A percentile compares a stretch with the other conserved stretches of the same genome.
Conservation (phyloP, 2,329 filamentous ascomycete species). For the Macroventuria anomochaeta region DNA sequence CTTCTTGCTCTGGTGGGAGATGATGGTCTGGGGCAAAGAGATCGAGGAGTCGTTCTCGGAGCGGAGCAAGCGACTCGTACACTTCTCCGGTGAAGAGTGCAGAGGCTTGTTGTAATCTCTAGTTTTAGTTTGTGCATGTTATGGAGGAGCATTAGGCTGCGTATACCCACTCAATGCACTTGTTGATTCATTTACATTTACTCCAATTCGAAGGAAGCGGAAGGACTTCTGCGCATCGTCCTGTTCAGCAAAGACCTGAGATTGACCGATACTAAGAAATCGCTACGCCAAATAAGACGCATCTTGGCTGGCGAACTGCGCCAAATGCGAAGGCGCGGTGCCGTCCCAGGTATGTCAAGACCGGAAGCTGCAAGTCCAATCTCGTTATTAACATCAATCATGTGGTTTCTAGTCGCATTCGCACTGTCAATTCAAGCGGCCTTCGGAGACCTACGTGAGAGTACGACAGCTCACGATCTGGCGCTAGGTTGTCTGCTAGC, state of each 20-base stretch:
- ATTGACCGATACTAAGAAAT: conserved; percentile 35
- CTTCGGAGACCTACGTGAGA: conserved; percentile 47
- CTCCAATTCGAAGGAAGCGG: conserved; percentile 40
- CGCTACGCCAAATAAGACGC: conserved; percentile 43
- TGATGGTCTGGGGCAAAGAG: conserved; percentile 12
- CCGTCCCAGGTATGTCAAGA: conserved; percentile 37
- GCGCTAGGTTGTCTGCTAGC: conserved; percentile 53
- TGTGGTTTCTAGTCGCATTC: conserved; percentile 53
- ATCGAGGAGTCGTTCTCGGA: background rate
- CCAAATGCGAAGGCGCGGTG: conserved; percentile 50
- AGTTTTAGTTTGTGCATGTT: conserved; percentile 5
- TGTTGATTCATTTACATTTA: background rate
- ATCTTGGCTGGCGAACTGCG: conserved; percentile 51
- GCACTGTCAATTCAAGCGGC: conserved; percentile 48
- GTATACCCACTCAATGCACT: conserved; percentile 18
- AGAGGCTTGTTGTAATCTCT: background rate
- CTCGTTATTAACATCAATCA: conserved; percentile 52
- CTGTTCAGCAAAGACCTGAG: conserved; percentile 51
- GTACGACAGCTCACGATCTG: conserved; percentile 54
- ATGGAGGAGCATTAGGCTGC: conserved; percentile 8
- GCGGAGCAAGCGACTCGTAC: background rate
- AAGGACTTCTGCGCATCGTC: conserved; percentile 50
- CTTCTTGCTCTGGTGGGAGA: conserved; percentile 19
- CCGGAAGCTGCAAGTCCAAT: no score
- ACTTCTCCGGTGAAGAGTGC: background rate